Evolutionary conservation across 208 protist species (phyloP).

Genomic region (Naegleria gruberi): DNA sequence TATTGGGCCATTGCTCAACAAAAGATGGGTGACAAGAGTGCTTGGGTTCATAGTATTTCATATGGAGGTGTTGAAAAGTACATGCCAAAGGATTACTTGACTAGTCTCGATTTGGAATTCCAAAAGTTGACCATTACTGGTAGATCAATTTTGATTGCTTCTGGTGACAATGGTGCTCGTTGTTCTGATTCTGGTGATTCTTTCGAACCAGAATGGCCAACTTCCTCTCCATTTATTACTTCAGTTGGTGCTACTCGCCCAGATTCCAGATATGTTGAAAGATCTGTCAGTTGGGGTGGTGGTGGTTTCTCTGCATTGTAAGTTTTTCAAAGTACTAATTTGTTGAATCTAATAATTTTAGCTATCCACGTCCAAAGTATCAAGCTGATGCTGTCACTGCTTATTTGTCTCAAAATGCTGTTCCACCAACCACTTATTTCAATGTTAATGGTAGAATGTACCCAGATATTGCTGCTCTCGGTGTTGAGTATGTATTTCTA

Average conservation of each 20-base stretch:
- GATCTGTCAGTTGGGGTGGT: background rate
- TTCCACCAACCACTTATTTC: background rate
- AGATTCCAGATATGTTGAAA: background rate
- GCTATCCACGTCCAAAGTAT: background rate
- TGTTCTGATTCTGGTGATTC: background rate
- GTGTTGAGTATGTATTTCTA: too few relatives aligned
- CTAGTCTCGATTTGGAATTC: background rate
- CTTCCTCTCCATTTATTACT: conserved; percentile 14
- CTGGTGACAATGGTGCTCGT: background rate
- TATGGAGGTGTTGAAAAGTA: background rate
- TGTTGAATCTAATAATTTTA: too few relatives aligned
- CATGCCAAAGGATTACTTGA: background rate
- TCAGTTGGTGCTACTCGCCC: conserved; percentile 28
- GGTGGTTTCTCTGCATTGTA: conserved; percentile 33
- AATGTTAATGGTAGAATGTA: background rate
- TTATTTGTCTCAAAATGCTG: background rate
- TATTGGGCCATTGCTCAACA: background rate
- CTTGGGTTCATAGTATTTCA: background rate
- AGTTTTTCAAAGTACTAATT: too few relatives aligned
- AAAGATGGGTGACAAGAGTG: background rate
- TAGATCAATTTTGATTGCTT: background rate
- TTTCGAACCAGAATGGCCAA: conserved; percentile 16
- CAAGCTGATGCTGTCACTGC: background rate
- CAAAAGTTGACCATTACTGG: background rate
- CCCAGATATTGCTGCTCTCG: conserved; percentile 10